Conservation (phyloP, 2,329 filamentous ascomycete species). For the Neophaeococcomyces aloes region DNA sequence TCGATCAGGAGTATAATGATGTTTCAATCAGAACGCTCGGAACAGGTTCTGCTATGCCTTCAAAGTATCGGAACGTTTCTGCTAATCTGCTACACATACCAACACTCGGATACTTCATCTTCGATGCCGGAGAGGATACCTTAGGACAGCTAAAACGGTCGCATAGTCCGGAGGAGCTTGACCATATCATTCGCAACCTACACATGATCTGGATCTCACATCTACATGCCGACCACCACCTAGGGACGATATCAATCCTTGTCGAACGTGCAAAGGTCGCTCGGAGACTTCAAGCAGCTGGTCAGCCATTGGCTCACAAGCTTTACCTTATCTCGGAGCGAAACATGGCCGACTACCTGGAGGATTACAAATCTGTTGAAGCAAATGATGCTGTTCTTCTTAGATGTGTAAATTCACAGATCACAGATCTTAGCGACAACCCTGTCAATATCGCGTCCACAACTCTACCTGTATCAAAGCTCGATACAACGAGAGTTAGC, state of each 20-base stretch:
- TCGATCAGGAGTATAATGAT: constrained; percentile 2
- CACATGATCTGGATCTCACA: constrained; percentile 88
- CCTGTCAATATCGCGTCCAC: constrained; percentile 8
- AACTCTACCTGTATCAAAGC: constrained; percentile 26
- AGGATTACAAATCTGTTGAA: constrained; percentile 70
- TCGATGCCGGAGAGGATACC: constrained; percentile 89
- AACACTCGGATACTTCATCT: constrained; percentile 66
- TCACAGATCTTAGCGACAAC: constrained; percentile 11
- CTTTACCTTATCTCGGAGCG: constrained; percentile 59
- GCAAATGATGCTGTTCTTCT: constrained; percentile 51
- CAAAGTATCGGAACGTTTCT: constrained; percentile 92
- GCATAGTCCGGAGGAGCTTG: constrained; percentile 54
- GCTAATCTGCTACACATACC: constrained; percentile 76
- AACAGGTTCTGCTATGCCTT: constrained; percentile 81
- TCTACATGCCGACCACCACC: constrained; percentile 89
- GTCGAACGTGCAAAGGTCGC: constrained; percentile 39
- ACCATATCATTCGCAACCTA: constrained; percentile 64
- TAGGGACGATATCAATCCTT: constrained; percentile 73
- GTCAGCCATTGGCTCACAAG: constrained; percentile 9
- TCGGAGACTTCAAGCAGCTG: constrained; percentile 6
- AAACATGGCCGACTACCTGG: constrained; percentile 64
- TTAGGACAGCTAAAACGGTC: constrained; percentile 73
- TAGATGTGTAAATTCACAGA: constrained; percentile 10
- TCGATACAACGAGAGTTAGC: constrained; percentile 57
- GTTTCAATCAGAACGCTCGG: constrained; percentile 63